Evolutionary conservation across 768 basidiomycete genomes (phyloP), one percentile per base, ranked within the genome.

Genomic region (Nevesoporus exiguus): DNA sequence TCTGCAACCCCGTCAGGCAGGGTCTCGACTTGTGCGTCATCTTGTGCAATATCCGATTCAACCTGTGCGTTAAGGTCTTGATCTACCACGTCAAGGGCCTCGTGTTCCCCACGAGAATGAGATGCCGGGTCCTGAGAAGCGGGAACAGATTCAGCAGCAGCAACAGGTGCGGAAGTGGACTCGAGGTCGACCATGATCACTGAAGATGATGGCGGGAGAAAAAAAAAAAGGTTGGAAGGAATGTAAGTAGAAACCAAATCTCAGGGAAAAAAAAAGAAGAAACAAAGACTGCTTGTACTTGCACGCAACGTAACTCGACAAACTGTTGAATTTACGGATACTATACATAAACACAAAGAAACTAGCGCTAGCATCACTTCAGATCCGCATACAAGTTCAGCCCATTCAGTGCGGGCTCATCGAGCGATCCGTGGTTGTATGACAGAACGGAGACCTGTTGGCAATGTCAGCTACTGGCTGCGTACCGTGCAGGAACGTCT

Each of bases 401-500:
- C 5, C 81, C 88, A 57, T 87, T 82, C 61, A 92, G 71, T 14
- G 82, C 81, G 7, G 93, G 91, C 70, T 95, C 93, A 21, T 79
- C 79, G 21, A 94, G 75, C 25, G 81, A 83, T 58, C 77, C 76
- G 72, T 95, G 93, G 61, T 93, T 92, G 70, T 97, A 96, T 25
- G 88, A 80, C 24, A 95, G 74, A 21, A 93, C 79, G 14, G 88
- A 81, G 51, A 93, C 79, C 90, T 92, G 56, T 36, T 14, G 41
- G 41, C 21, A 40, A 43, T 45, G 59, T 61, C 9, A 64, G 56
- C 42, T 37, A 49, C 2, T 14, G 13, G 19, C 52, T 7, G 5
- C 43, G 21, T 43, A 5, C 31, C 4, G 31, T 27, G 44, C 41
- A 48, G 55, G 50, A 46, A 36, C 11, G 9, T 67, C 80, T 66